These are phyloP conservation scores for Trichoderma harzianum DNA, from an alignment of 2,329 filamentous ascomycete species.

Conservation along the genomic window DNA sequence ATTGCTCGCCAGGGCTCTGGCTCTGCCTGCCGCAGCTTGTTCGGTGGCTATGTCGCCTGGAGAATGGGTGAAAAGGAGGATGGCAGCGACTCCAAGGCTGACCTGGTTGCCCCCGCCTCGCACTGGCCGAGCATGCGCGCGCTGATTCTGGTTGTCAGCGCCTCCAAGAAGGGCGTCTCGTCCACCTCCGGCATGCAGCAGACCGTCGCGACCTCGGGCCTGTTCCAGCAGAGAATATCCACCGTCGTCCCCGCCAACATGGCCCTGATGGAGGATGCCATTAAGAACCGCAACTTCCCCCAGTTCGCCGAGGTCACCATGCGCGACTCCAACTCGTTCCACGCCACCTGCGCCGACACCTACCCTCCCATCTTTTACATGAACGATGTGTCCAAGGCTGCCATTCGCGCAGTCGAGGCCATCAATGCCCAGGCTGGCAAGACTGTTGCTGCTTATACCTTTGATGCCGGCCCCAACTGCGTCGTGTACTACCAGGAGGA, in stretches of 20 bases:
- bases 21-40: slow-evolving; percentile 87
- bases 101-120: slow-evolving; percentile 79
- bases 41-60: slow-evolving; percentile 97
- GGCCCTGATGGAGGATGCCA: slow-evolving; percentile 78
- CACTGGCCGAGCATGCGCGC: slow-evolving; percentile 98
- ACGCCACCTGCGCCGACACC: slow-evolving; percentile 90
- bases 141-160: slow-evolving; percentile 83
- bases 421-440: slow-evolving; percentile 79
- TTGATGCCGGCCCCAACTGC: slow-evolving; percentile 94
- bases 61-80: slow-evolving; percentile 71
- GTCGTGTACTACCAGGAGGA: slow-evolving; percentile 92
- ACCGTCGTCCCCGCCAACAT: slow-evolving; percentile 80
- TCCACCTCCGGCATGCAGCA: slow-evolving; percentile 96
- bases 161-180: slow-evolving; percentile 92
- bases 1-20: slow-evolving; percentile 94
- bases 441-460: slow-evolving; percentile 88
- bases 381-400: slow-evolving; percentile 87
- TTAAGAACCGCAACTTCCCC: slow-evolving; percentile 75
- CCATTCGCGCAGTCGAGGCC: slow-evolving; percentile 82
- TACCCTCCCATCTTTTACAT: slow-evolving; percentile 98
- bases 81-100: slow-evolving; percentile 82
- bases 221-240: slow-evolving; percentile 75
- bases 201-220: slow-evolving; percentile 84
- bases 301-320: slow-evolving; percentile 88
- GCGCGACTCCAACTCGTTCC: slow-evolving; percentile 96